Conservation (phyloP, 441 rosid species). For the Viola pubescens region DNA sequence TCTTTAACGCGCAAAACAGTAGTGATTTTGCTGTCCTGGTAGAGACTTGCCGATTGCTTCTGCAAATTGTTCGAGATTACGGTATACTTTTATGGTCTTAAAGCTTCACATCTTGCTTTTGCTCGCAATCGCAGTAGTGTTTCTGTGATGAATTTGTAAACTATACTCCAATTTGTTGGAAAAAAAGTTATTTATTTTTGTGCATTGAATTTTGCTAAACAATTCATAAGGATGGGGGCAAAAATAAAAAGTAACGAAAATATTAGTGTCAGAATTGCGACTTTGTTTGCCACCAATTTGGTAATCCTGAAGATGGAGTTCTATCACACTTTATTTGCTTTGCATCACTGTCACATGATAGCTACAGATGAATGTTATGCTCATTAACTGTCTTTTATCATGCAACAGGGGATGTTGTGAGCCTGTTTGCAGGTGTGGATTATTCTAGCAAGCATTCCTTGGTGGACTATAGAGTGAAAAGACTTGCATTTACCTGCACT, state of each 20-base stretch:
- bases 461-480: conserved; percentile 81
- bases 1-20: conserved; percentile 52
- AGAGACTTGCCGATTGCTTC: conserved; percentile 62
- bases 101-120: neutral
- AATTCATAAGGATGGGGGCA: no score
- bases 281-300: no score
- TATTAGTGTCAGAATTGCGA: no score
- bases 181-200: no score
- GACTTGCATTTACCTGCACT: conserved; percentile 60
- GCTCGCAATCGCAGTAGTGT: no score
- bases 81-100: conserved; percentile 33
- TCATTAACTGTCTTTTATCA: conserved; percentile 16
- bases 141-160: no score
- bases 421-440: conserved; percentile 59
- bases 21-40: conserved; percentile 56
- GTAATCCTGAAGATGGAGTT: no score
- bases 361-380: neutral
- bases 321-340: neutral
- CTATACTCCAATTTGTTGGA: no score
- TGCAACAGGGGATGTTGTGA: conserved; percentile 57
- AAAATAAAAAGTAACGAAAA: no score
- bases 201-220: no score
- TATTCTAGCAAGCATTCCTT: conserved; percentile 38
- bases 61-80: conserved; percentile 38
- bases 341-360: neutral